Percentiles rank a stretch among this genome's conserved stretches.
These are phyloP conservation scores for Linum trigynum DNA, from an alignment of 345 rosid genomes.

Conservation along the genomic window DNA sequence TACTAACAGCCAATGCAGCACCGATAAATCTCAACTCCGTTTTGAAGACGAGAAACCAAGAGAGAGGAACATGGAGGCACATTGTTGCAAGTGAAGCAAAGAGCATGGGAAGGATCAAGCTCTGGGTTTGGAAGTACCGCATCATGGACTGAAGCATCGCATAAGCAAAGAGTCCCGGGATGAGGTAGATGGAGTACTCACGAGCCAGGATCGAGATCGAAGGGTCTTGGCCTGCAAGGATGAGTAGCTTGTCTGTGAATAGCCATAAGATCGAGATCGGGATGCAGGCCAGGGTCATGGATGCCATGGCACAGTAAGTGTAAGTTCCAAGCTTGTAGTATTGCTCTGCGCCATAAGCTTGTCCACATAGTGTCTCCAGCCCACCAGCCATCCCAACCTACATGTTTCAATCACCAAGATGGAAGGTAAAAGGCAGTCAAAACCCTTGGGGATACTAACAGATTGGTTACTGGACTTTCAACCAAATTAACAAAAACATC, in stretches of 20 bases:
- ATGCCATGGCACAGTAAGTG: conserved; percentile 29
- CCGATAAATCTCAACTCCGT: conserved; percentile 22
- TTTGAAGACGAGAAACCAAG: conserved; percentile 38
- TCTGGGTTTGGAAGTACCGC: conserved; percentile 40
- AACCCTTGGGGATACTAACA: no score
- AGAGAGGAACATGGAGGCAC: conserved; percentile 32
- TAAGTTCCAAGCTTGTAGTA: conserved; percentile 33
- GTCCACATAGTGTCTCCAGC: conserved; percentile 53
- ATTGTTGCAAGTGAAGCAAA: conserved; percentile 29
- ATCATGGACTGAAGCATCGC: conserved; percentile 32
- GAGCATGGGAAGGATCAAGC: conserved; percentile 33
- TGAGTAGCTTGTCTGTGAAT: conserved; percentile 36
- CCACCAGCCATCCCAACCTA: conserved; percentile 52
- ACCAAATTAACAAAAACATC: no score
- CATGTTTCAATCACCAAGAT: background rate
- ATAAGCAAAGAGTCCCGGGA: conserved; percentile 36
- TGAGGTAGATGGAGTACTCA: conserved; percentile 32
- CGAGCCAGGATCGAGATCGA: conserved; percentile 31
- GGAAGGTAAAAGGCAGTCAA: background rate
- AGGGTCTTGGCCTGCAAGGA: conserved; percentile 32
- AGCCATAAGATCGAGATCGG: conserved; percentile 34
- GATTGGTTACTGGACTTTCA: no score
- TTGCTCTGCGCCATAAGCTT: conserved; percentile 58
- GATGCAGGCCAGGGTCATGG: conserved; percentile 25
- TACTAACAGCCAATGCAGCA: conserved; percentile 33